Percentiles rank a stretch among this genome's conserved stretches.
These are phyloP conservation scores for Calonectria hawksworthii DNA, from an alignment of 2,329 filamentous ascomycete genomes.

Conservation along the genomic window DNA sequence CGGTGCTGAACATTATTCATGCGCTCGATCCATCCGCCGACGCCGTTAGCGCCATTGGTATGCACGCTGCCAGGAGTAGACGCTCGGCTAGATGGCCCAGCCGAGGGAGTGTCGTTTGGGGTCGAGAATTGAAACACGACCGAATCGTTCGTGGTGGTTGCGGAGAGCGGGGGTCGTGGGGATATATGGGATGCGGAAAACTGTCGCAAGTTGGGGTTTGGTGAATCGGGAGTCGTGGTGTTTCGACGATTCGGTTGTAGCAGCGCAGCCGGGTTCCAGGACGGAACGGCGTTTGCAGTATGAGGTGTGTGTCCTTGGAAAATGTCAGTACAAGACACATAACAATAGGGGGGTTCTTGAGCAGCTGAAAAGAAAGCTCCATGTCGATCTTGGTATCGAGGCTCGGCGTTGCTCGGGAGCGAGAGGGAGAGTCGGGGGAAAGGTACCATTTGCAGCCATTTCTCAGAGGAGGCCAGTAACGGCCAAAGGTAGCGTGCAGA, in stretches of 20 bases:
- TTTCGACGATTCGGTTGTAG: constrained; percentile 55
- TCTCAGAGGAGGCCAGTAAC: constrained; percentile 40
- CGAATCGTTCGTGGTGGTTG: constrained; percentile 46
- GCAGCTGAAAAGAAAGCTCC: not conserved
- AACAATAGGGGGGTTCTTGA: not conserved
- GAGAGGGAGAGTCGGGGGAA: constrained; percentile 3
- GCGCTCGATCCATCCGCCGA: constrained; percentile 78
- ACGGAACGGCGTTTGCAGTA: constrained; percentile 44
- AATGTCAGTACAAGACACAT: constrained; percentile 23
- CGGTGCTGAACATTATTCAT: constrained; percentile 83
- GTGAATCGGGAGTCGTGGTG: constrained; percentile 46
- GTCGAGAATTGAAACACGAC: constrained; percentile 61
- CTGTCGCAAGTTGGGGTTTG: constrained; percentile 43
- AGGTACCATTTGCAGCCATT: constrained; percentile 51
- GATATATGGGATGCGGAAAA: constrained; percentile 37
- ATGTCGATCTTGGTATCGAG: not conserved
- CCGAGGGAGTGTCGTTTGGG: constrained; percentile 51
- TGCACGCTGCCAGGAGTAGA: constrained; percentile 50
- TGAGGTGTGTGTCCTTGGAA: constrained; percentile 47
- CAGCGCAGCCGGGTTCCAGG: constrained; percentile 59
- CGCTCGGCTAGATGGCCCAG: constrained; percentile 49
- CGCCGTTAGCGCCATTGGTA: constrained; percentile 53
- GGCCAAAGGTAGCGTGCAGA: constrained; percentile 41
- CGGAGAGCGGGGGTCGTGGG: constrained; percentile 39
- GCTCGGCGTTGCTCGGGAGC: not conserved